Evolutionary conservation across 331 rosid species (phyloP).

Genomic region (Pyrus hybrid): DNA sequence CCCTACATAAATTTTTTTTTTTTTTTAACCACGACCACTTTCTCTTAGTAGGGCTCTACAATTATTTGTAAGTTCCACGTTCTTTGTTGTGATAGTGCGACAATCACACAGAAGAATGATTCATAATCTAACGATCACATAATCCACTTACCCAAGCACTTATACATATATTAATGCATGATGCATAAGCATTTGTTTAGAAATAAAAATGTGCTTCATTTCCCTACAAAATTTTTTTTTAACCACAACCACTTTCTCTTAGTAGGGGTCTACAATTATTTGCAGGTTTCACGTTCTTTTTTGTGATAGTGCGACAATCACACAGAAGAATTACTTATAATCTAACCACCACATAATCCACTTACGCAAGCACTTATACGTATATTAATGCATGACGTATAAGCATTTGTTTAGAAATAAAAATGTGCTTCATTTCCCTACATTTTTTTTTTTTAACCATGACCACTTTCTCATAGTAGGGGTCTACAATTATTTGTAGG

Average conservation of each 20-base stretch:
- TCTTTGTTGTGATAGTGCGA: not conserved
- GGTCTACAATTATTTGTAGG: not conserved
- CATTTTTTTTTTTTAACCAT: not conserved
- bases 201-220: constrained; percentile 5
- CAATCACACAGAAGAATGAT: not conserved
- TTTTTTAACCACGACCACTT: not conserved
- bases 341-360: not conserved
- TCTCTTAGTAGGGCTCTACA: not conserved
- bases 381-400: not conserved
- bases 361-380: not conserved
- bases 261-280: not conserved
- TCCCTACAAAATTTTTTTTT: not conserved
- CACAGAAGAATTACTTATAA: not conserved
- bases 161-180: not conserved
- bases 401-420: constrained; percentile 25
- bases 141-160: not conserved
- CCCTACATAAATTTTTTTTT: not conserved
- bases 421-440: not conserved
- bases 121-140: not conserved
- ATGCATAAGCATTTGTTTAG: constrained; percentile 19
- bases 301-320: not conserved
- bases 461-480: not conserved
- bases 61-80: not conserved
- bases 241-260: not conserved
- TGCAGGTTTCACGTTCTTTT: not conserved